Percentiles rank a stretch among this genome's conserved stretches.
These are phyloP conservation scores for Plasmodium berghei DNA, from an alignment of 169 alveolate genomes.

Conservation along the genomic window DNA sequence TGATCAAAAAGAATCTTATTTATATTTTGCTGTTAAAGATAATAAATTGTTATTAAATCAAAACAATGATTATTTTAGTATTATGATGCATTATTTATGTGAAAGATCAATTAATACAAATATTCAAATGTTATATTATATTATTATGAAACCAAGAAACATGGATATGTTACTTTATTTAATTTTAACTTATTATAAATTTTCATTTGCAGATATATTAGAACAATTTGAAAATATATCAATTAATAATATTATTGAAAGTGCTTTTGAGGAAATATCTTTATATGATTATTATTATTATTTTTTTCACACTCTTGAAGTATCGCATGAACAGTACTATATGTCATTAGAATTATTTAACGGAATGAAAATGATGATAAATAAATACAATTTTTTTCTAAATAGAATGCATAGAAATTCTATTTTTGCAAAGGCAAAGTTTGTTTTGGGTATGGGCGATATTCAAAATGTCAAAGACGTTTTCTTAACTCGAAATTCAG, in stretches of 20 bases:
- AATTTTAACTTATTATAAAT: conserved; percentile 58
- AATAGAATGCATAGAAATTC: conserved; percentile 65
- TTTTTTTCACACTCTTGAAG: conserved; percentile 43
- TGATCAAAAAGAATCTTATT: conserved; percentile 67
- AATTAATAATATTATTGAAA: conserved; percentile 38
- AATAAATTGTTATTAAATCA: conserved; percentile 29
- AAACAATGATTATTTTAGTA: conserved; percentile 71
- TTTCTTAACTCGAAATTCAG: background rate
- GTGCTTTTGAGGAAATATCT: conserved; percentile 61
- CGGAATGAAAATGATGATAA: conserved; percentile 39
- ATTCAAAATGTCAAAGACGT: conserved; percentile 7
- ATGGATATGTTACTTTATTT: conserved; percentile 59
- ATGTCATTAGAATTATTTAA: conserved; percentile 60
- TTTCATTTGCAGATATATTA: conserved; percentile 33
- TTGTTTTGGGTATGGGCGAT: conserved; percentile 71
- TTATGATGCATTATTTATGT: conserved; percentile 72
- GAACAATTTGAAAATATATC: conserved; percentile 58
- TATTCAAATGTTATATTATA: conserved; percentile 29
- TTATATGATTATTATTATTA: conserved; percentile 60
- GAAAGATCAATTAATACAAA: conserved; percentile 11
- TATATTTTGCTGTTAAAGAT: conserved; percentile 51
- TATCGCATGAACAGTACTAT: conserved; percentile 64
- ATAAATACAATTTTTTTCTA: conserved; percentile 41
- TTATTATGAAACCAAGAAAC: conserved; percentile 52
- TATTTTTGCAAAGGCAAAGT: conserved; percentile 46